phyloP scores from a whole-genome alignment of 331 rosid species.

The Rosa hybrid region DNA sequence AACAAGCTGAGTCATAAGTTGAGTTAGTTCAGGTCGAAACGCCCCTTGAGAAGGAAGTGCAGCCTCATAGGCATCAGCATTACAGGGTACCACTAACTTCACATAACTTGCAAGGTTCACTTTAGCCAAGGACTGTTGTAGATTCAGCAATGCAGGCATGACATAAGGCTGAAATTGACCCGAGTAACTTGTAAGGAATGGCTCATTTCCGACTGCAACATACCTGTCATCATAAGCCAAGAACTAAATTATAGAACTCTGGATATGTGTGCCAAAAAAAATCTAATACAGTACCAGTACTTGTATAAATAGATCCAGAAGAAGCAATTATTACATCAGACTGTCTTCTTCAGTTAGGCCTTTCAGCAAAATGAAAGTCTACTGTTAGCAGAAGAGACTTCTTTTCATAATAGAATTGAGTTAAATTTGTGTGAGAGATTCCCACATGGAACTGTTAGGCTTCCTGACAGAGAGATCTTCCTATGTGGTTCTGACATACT shows the following conservation, averaged over 20 bases:
- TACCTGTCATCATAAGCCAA: constrained; percentile 55
- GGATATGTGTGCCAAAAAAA: not conserved
- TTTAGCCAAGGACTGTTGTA: constrained; percentile 85
- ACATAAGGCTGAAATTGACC: constrained; percentile 75
- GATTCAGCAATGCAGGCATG: constrained; percentile 72
- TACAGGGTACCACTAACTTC: constrained; percentile 94
- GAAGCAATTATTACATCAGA: not conserved
- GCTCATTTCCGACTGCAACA: constrained; percentile 94
- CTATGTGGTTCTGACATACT: not conserved
- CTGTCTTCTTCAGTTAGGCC: not conserved
- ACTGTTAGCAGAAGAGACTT: not conserved
- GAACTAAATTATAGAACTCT: constrained; percentile 20
- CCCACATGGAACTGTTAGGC: not conserved
- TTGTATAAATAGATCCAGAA: not conserved
- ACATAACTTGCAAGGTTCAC: constrained; percentile 79
- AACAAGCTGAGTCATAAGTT: constrained; percentile 71
- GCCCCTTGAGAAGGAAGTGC: constrained; percentile 91
- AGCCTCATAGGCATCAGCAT: constrained; percentile 94
- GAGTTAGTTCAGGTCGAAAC: constrained; percentile 77
- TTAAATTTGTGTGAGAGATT: not conserved
- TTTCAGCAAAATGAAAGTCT: not conserved
- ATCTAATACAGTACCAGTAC: not conserved
- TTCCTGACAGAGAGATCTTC: not conserved
- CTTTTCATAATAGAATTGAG: not conserved
- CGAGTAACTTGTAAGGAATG: constrained; percentile 77